These are phyloP conservation scores for Amoebophrya sp. DNA, from an alignment of 169 alveolate genomes.

Conservation along the genomic window DNA sequence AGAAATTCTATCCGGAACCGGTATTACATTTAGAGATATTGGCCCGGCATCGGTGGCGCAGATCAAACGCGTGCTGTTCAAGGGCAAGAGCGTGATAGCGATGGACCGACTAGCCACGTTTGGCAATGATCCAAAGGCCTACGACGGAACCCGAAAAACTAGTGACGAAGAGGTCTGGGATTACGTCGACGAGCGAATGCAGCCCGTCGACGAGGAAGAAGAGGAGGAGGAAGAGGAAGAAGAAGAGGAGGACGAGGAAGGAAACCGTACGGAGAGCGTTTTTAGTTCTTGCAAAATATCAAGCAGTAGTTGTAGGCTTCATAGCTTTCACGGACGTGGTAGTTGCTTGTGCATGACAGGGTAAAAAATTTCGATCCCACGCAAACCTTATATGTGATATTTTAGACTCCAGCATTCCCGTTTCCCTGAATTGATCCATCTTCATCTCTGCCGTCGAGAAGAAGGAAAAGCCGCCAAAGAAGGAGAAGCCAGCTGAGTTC, in stretches of 20 bases:
- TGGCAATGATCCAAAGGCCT: neutral
- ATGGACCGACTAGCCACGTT: neutral
- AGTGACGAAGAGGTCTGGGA: neutral
- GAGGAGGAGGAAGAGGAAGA: constrained; percentile 23
- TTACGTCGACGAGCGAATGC: neutral
- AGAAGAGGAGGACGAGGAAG: constrained; percentile 22
- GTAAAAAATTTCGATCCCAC: neutral
- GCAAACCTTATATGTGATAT: too few species aligned
- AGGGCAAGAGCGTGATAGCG: neutral
- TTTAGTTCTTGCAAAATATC: too few species aligned
- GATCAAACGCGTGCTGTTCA: neutral
- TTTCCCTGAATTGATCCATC: too few species aligned
- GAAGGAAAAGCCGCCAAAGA: constrained; percentile 17
- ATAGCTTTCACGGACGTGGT: too few species aligned
- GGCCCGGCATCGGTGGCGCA: neutral
- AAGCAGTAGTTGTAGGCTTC: too few species aligned
- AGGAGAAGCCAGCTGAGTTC: neutral
- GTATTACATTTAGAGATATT: neutral
- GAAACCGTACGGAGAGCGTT: too few species aligned
- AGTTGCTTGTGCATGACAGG: too few species aligned
- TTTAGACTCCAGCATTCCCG: too few species aligned
- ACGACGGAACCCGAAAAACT: neutral
- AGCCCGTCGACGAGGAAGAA: constrained; percentile 10
- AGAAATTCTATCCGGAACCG: neutral
- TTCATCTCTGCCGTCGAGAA: too few species aligned